Evolutionary conservation across 2,329 filamentous ascomycete genomes (phyloP).

Genomic region (Ilyonectria robusta): DNA sequence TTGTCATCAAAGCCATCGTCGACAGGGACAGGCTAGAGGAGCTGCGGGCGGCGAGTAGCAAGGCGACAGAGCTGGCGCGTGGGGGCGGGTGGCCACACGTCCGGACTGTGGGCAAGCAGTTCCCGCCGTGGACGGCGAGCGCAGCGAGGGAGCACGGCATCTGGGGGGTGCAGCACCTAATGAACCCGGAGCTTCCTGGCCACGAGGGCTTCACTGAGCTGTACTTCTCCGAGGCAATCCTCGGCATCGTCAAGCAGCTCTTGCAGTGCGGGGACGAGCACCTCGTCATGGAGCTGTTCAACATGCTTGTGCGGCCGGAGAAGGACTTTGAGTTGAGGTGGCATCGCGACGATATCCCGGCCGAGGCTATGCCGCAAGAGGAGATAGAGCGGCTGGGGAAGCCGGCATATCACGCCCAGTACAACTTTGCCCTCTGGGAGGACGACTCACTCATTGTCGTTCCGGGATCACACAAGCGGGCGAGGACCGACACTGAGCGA

Average conservation of each 20-base stretch:
- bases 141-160: conserved; percentile 74
- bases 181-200: conserved; percentile 79
- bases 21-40: conserved; percentile 65
- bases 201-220: conserved; percentile 72
- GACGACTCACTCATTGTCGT: conserved; percentile 83
- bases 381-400: conserved; percentile 73
- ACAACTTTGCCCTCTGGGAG: conserved; percentile 85
- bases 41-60: conserved; percentile 72
- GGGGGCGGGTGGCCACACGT: conserved; percentile 84
- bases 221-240: conserved; percentile 80
- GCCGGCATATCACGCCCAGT: conserved; percentile 84
- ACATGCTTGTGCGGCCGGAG: conserved; percentile 84
- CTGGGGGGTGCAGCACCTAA: conserved; percentile 90
- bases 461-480: conserved; percentile 80
- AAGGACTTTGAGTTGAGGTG: conserved; percentile 81
- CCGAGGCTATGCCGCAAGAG: conserved; percentile 75
- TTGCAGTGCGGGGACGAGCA: conserved; percentile 70
- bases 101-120: conserved; percentile 89
- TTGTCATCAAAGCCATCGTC: conserved; percentile 78
- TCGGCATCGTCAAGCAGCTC: conserved; percentile 75
- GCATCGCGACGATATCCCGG: conserved; percentile 87
- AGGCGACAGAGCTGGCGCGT: conserved; percentile 74
- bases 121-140: conserved; percentile 84
- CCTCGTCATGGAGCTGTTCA: conserved; percentile 90
- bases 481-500: conserved; percentile 79